A percentile compares a stretch with the other conserved stretches of the same genome.
Evolutionary conservation across 108 stramenopile species (phyloP).

Genomic region (Discostella pseudostelligera): DNA sequence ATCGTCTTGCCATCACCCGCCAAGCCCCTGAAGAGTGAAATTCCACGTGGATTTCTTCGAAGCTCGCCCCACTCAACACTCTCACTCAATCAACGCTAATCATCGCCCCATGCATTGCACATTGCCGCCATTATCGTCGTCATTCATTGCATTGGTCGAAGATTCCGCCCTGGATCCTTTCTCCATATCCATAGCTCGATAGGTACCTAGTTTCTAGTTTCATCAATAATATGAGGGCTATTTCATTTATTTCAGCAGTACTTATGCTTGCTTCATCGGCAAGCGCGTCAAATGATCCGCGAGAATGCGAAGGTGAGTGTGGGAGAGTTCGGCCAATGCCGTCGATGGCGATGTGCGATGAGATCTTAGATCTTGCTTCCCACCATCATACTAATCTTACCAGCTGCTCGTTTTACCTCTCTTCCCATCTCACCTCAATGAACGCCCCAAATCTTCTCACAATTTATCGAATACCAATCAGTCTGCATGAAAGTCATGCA

Average conservation of each 20-base stretch:
- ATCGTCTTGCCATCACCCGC: too few relatives aligned
- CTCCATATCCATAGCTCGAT: too few relatives aligned
- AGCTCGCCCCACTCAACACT: too few relatives aligned
- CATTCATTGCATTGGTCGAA: too few relatives aligned
- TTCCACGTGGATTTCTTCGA: too few relatives aligned
- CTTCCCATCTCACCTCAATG: neutral
- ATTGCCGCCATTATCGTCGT: too few relatives aligned
- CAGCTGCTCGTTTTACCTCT: neutral
- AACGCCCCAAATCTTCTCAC: neutral
- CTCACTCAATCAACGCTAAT: too few relatives aligned
- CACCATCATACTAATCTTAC: neutral
- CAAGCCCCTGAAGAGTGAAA: too few relatives aligned
- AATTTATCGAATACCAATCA: conserved; percentile 15
- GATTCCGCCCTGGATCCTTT: too few relatives aligned
- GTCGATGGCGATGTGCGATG: too few relatives aligned
- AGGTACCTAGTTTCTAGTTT: neutral
- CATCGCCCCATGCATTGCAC: too few relatives aligned
- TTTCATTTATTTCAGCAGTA: conserved; percentile 27
- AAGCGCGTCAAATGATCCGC: conserved; percentile 38
- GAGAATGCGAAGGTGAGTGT: conserved; percentile 44
- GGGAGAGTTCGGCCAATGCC: neutral
- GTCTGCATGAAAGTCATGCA: conserved; percentile 91
- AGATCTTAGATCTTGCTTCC: neutral
- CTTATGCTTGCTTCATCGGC: conserved; percentile 27
- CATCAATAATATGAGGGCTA: conserved; percentile 17